Conservation (phyloP, 208 protist genomes). For the Leishmania tropica region DNA sequence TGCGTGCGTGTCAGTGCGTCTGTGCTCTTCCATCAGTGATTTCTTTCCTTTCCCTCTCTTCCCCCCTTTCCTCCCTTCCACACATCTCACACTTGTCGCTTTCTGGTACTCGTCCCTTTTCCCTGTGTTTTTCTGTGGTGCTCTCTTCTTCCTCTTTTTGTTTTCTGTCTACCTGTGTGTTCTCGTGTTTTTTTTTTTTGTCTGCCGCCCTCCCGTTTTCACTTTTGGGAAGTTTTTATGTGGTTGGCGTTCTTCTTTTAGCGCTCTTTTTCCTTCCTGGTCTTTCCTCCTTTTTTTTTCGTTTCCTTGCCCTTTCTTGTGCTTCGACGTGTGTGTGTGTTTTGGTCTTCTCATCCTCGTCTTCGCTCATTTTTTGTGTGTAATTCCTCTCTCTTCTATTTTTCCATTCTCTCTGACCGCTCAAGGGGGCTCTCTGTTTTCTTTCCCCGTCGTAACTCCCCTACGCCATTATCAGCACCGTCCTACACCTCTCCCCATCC, state of each 20-base stretch:
- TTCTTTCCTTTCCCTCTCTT: not conserved
- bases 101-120: not conserved
- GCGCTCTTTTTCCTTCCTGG: not conserved
- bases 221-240: not conserved
- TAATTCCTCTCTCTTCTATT: not conserved
- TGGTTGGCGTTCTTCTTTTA: not conserved
- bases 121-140: not conserved
- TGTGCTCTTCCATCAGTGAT: not conserved
- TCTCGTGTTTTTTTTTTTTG: not conserved
- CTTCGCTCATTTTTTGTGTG: not conserved
- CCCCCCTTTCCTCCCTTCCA: not conserved
- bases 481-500: not conserved
- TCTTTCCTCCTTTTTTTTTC: not conserved
- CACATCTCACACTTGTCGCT: not conserved
- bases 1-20: not conserved
- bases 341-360: not conserved
- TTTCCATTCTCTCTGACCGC: not conserved
- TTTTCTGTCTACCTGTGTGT: too few relatives aligned
- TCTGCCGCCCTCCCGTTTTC: not conserved
- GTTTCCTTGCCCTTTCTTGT: not conserved
- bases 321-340: not conserved
- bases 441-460: not conserved
- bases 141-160: too few relatives aligned
- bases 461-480: not conserved
- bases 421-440: not conserved